Base-by-base conservation (phyloP, 257 asterid genomes). In the Lantana camara region DNA sequence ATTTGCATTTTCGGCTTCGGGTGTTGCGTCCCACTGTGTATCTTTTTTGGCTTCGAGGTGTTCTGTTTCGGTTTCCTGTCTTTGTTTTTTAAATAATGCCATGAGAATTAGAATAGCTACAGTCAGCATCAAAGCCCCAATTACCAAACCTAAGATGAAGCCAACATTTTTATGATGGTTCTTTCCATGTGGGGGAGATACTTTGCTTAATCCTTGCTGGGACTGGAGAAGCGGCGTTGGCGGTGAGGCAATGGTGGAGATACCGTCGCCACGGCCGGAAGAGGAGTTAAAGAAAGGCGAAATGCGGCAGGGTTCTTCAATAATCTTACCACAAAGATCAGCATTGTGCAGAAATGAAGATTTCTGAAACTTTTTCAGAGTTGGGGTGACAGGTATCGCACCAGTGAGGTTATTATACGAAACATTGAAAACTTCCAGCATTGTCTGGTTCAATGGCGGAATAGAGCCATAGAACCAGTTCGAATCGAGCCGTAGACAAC, bases 401-500 rank as follows among this genome's bases (percentile, higher is more conserved):
- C 99, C 99, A 44, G 75, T 66, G 57, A 93, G 86, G 45, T 90
- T 90, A 42, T 93, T 93, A 9, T 22, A 49, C 0, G 97, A 84
- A 5, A 85, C 82, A 35, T 88, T 88, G 79, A 93, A 84, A 1
- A 85, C 21, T 8, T 22, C 23, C 30, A 93, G 64, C 0, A 75
- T 52, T 5, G 96, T 69, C 60, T 93, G 99, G 62, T 93, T 93
- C 57, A 93, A 29, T 13, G 91, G 80, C 0, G 99, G 99, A 58
- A 93, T 59, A 2, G 83, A 47, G 17, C 96, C 95, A 60, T 45
- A 68, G 19, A 93, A 90, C 69, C 69, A 67, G 84, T 93, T 93
- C 14, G 85, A 84, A 40, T 93, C 92, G 38, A 93, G 95, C 23
- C 91, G 86, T 70, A 93, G 91, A 63, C 58, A 81, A 45, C 35